These are phyloP conservation scores for Solanum appendiculatum DNA, from an alignment of 257 asterid species.

Conservation along the genomic window DNA sequence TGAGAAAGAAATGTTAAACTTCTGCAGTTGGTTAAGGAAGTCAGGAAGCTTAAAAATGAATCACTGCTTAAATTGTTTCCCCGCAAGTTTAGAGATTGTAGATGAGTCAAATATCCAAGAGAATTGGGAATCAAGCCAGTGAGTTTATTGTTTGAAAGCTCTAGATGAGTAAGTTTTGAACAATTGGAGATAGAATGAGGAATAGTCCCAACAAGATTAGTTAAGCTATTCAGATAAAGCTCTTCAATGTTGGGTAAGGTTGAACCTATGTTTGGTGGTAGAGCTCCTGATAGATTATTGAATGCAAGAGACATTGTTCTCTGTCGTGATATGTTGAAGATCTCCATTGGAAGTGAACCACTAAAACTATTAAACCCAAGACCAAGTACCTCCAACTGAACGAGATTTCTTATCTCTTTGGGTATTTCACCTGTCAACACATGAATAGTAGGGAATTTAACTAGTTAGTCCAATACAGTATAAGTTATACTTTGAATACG, in stretches of 20 bases:
- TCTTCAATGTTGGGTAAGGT: background rate
- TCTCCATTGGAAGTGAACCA: background rate
- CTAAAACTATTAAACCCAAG: background rate
- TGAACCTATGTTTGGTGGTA: background rate
- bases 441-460: background rate
- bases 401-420: background rate
- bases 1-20: background rate
- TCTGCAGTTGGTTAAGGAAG: background rate
- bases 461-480: too few species aligned
- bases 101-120: background rate
- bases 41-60: background rate
- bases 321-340: background rate
- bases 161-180: slow-evolving; percentile 2
- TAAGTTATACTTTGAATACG: too few species aligned
- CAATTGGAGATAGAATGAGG: background rate
- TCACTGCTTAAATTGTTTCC: background rate
- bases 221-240: background rate
- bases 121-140: background rate
- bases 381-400: background rate
- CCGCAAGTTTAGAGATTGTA: background rate
- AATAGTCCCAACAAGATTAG: background rate
- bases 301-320: accelerated
- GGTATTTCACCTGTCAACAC: background rate
- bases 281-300: background rate
- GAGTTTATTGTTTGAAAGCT: background rate